A percentile compares a stretch with the other conserved stretches of the same genome.
Conservation (phyloP, 2,329 filamentous ascomycete species). For the Exophiala calicioides region DNA sequence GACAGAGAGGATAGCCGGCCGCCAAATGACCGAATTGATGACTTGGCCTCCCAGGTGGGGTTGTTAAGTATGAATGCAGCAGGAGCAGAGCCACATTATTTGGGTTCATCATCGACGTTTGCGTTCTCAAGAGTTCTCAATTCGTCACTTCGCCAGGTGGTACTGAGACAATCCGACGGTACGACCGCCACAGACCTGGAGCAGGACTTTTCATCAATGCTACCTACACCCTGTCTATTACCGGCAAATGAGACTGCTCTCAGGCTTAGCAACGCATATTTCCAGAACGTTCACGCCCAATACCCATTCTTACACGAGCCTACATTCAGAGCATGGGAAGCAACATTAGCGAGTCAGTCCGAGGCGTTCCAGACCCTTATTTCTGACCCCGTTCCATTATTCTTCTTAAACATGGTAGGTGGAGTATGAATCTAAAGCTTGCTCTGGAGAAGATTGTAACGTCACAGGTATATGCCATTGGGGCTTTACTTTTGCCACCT, state of each 20-base stretch:
- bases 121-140: conserved; percentile 33
- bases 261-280: conserved; percentile 31
- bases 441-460: not conserved
- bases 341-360: not conserved
- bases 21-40: conserved; percentile 1
- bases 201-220: too few species aligned
- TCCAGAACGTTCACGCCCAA: conserved; percentile 31
- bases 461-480: conserved; percentile 32
- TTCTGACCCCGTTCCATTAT: conserved; percentile 1
- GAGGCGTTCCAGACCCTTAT: not conserved
- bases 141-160: conserved; percentile 9
- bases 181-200: too few species aligned
- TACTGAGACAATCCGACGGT: not conserved
- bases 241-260: conserved; percentile 19
- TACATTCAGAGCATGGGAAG: conserved; percentile 31
- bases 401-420: conserved; percentile 5
- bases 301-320: conserved; percentile 34
- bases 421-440: not conserved
- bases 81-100: conserved; percentile 32
- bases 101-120: conserved; percentile 35
- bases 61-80: conserved; percentile 27
- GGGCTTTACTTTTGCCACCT: conserved; percentile 27
- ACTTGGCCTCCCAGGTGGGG: conserved; percentile 25
- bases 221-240: conserved; percentile 19
- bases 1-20: not conserved